These are phyloP conservation scores for Euphrasia arctica DNA, from an alignment of 305 asterid species.

Conservation along the genomic window DNA sequence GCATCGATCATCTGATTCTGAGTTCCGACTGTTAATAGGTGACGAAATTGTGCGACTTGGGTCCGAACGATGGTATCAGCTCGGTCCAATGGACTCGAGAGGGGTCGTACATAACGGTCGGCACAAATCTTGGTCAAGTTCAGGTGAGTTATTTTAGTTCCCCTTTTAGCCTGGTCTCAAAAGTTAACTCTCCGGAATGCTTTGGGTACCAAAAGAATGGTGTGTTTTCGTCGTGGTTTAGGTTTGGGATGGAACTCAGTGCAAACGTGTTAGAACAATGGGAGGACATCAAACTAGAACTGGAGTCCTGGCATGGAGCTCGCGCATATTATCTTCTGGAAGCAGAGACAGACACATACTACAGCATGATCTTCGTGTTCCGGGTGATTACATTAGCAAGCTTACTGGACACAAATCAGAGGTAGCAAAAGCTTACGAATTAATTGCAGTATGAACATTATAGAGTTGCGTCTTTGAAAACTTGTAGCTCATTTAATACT, in stretches of 20 bases:
- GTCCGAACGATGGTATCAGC: conserved; percentile 84
- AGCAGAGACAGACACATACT: conserved; percentile 95
- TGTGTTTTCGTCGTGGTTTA: conserved; percentile 21
- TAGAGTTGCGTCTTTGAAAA: not conserved
- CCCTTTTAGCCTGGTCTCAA: not conserved
- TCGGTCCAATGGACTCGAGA: conserved; percentile 98
- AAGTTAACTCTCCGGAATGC: not conserved
- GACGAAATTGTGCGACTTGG: conserved; percentile 92
- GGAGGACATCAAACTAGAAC: conserved; percentile 94
- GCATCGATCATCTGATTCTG: conserved; percentile 17
- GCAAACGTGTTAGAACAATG: conserved; percentile 87
- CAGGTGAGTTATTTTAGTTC: conserved; percentile 47
- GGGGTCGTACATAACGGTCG: conserved; percentile 90
- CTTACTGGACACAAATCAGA: conserved; percentile 94
- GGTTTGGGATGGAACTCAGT: conserved; percentile 97
- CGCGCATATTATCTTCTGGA: conserved; percentile 88
- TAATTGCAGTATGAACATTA: not conserved
- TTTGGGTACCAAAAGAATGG: not conserved
- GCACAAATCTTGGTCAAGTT: conserved; percentile 90
- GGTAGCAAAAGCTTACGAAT: conserved; percentile 33
- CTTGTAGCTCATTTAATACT: not conserved
- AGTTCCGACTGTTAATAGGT: conserved; percentile 45
- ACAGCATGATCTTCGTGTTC: conserved; percentile 94
- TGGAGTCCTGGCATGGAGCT: conserved; percentile 92
- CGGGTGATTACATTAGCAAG: conserved; percentile 76